Evolutionary conservation across 2,329 filamentous ascomycete genomes (phyloP).

Genomic region (Orbilia brochopaga): DNA sequence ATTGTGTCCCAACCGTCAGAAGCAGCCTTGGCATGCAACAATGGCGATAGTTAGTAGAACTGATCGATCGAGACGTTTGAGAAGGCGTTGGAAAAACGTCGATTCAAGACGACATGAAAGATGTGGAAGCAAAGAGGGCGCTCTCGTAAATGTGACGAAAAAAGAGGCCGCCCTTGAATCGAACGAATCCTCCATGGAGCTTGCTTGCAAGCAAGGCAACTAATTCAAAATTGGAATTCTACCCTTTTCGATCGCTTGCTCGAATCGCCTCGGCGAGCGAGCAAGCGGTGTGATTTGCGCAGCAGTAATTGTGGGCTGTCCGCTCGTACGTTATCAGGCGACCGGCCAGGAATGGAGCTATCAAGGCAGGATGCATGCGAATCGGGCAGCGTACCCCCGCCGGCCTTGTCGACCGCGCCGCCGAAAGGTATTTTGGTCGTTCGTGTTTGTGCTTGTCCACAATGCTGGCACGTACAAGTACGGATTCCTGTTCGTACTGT

Average conservation of each 20-base stretch:
- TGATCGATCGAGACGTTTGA: not conserved
- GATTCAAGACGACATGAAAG: not conserved
- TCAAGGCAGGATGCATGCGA: constrained; percentile 40
- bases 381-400: constrained; percentile 10
- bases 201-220: too few relatives aligned
- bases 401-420: constrained; percentile 34
- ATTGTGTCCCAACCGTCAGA: not conserved
- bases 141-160: not conserved
- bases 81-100: not conserved
- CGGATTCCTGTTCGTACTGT: constrained; percentile 3
- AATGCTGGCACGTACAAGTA: constrained; percentile 27
- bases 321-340: constrained; percentile 44
- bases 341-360: constrained; percentile 33
- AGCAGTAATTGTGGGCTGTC: constrained; percentile 14
- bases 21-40: not conserved
- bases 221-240: not conserved
- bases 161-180: too few relatives aligned
- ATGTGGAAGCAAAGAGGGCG: not conserved
- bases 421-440: constrained; percentile 43
- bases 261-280: constrained; percentile 7
- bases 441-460: too few relatives aligned
- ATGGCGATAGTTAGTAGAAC: not conserved
- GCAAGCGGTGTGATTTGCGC: not conserved
- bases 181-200: too few relatives aligned
- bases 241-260: not conserved